These are phyloP conservation scores for Moricandia moricandioides DNA, from an alignment of 345 rosid species.

Conservation along the genomic window DNA sequence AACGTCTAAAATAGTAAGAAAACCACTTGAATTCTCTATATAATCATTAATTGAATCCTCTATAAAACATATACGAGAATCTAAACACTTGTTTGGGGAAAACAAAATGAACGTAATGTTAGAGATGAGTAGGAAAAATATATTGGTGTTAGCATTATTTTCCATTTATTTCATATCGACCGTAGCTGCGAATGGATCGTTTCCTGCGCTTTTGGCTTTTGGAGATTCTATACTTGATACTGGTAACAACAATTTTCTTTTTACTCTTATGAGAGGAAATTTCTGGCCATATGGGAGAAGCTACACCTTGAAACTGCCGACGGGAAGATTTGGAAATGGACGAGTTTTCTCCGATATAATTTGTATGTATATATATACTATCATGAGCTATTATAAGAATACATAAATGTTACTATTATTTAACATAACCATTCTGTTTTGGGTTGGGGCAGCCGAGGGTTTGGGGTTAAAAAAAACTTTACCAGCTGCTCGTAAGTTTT, in stretches of 20 bases:
- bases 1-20: slow-evolving; percentile 23
- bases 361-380: slow-evolving; percentile 31
- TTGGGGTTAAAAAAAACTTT: slow-evolving; percentile 16
- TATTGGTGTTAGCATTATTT: slow-evolving; percentile 18
- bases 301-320: slow-evolving; percentile 36
- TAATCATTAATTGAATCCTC: not conserved
- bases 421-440: not conserved
- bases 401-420: not conserved
- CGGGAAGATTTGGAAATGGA: slow-evolving; percentile 69
- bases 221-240: slow-evolving; percentile 72
- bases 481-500: slow-evolving; percentile 31
- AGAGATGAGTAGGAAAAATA: slow-evolving; percentile 3
- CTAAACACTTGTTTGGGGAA: not conserved
- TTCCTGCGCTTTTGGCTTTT: slow-evolving; percentile 51
- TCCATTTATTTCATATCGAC: slow-evolving; percentile 10
- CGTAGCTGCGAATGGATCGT: slow-evolving; percentile 4
- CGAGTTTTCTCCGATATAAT: slow-evolving; percentile 54
- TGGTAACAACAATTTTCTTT: slow-evolving; percentile 57
- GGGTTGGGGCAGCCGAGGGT: slow-evolving; percentile 28
- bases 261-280: slow-evolving; percentile 44
- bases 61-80: not conserved
- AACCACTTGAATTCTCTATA: slow-evolving; percentile 4
- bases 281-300: slow-evolving; percentile 61
- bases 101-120: slow-evolving; percentile 6
- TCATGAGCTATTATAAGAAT: not conserved